Conservation (phyloP, 1,139 yeast genomes). For the Sugiyamaella japonica region DNA sequence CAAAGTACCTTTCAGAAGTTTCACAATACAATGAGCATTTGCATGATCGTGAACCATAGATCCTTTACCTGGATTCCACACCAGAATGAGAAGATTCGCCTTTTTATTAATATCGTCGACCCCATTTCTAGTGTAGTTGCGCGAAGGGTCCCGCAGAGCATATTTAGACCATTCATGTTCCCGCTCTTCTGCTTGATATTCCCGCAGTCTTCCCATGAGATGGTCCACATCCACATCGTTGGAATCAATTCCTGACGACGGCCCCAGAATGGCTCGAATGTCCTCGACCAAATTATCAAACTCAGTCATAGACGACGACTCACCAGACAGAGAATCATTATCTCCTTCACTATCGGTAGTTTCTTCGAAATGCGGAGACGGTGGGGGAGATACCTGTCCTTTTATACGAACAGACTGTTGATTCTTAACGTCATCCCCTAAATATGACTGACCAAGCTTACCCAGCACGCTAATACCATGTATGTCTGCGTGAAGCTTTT, state of each 20-base stretch:
- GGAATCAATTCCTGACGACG: constrained; percentile 43
- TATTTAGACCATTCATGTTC: constrained; percentile 59
- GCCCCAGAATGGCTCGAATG: constrained; percentile 41
- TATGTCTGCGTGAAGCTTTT: neutral
- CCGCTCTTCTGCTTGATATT: constrained; percentile 45
- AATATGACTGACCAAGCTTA: neutral
- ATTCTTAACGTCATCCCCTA: neutral
- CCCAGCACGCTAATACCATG: neutral
- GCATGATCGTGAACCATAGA: constrained; percentile 78
- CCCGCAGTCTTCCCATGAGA: constrained; percentile 50
- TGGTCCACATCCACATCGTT: constrained; percentile 56
- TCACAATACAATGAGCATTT: constrained; percentile 60
- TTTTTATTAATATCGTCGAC: constrained; percentile 65
- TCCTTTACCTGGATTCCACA: constrained; percentile 70
- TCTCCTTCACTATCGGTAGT: constrained; percentile 12
- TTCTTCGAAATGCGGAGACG: neutral
- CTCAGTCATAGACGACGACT: neutral
- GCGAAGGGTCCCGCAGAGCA: constrained; percentile 55
- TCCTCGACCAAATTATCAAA: constrained; percentile 40
- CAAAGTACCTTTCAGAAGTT: constrained; percentile 61
- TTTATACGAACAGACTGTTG: neutral
- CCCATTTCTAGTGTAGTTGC: constrained; percentile 56
- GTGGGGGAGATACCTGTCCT: neutral
- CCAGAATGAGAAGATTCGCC: constrained; percentile 66
- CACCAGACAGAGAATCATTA: neutral